phyloP scores from a whole-genome alignment of 768 basidiomycete species.

The Epithele typhae region DNA sequence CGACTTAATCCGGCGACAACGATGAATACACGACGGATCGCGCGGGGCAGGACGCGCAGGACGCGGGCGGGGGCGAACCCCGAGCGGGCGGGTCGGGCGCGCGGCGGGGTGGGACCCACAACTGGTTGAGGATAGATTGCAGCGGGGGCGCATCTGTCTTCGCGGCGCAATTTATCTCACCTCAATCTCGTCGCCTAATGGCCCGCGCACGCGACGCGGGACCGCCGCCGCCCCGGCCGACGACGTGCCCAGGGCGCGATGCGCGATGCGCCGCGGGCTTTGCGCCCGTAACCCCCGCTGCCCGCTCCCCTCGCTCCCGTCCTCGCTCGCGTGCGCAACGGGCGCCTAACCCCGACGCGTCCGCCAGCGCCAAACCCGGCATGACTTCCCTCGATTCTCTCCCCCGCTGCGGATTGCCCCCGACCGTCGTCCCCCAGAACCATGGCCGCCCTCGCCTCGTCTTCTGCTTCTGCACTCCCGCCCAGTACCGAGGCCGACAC shows the following conservation, averaged over 20 bases:
- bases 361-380: neutral
- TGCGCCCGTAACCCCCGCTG: no score
- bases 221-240: no score
- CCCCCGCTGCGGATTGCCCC: neutral
- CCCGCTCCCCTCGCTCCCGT: neutral
- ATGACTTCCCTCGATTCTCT: neutral
- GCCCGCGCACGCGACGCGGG: neutral
- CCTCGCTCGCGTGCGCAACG: constrained; percentile 1
- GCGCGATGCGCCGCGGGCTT: neutral
- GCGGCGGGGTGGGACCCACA: constrained; percentile 12
- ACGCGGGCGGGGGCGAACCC: neutral
- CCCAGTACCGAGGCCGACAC: constrained; percentile 15
- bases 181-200: constrained; percentile 13
- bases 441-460: constrained; percentile 8
- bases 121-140: constrained; percentile 15
- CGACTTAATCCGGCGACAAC: constrained; percentile 13
- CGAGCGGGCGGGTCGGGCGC: neutral
- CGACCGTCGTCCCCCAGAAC: no score
- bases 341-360: neutral
- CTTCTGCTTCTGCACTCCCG: constrained; percentile 7
- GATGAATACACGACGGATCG: constrained; percentile 2
- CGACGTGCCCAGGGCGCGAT: constrained; percentile 4
- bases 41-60: neutral
- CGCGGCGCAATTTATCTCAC: constrained; percentile 16
- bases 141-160: neutral